These are phyloP conservation scores for Eugenia klotzschiana DNA, from an alignment of 441 rosid species.

Conservation along the genomic window DNA sequence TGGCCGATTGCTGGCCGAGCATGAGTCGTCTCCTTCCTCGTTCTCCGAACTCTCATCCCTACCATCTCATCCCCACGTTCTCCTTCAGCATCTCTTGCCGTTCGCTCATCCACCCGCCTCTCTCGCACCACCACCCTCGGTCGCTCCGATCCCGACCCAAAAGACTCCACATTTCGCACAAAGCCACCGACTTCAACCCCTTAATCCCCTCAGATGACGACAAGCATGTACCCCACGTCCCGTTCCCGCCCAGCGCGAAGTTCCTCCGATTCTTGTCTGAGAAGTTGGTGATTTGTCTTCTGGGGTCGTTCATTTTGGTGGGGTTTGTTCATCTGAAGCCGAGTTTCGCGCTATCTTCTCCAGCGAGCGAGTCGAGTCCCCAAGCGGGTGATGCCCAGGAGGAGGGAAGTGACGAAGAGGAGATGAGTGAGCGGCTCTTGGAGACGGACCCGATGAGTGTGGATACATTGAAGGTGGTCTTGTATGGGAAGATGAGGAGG, in stretches of 20 bases:
- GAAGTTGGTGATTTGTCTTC: slow-evolving; percentile 28
- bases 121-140: not conserved
- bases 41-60: not conserved
- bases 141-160: slow-evolving; percentile 2
- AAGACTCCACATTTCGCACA: slow-evolving; percentile 9
- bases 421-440: slow-evolving; percentile 45
- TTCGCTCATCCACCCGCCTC: slow-evolving; percentile 1
- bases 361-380: slow-evolving; percentile 6
- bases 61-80: not conserved
- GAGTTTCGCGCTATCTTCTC: slow-evolving; percentile 28
- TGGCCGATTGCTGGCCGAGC: not conserved
- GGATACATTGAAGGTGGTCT: slow-evolving; percentile 56
- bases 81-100: not conserved
- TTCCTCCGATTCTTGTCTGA: slow-evolving; percentile 13
- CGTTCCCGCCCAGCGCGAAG: slow-evolving; percentile 8
- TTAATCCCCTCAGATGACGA: not conserved
- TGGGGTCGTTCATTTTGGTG: slow-evolving; percentile 43
- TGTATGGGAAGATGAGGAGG: slow-evolving; percentile 66
- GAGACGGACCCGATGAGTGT: slow-evolving; percentile 55
- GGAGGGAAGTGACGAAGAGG: slow-evolving; percentile 25
- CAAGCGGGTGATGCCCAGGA: slow-evolving; percentile 18
- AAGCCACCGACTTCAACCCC: not conserved
- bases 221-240: slow-evolving; percentile 8
- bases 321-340: slow-evolving; percentile 23
- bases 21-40: not conserved